Conservation (phyloP, 148 eudicot genomes). For the Vaccinium macrocarpon region DNA sequence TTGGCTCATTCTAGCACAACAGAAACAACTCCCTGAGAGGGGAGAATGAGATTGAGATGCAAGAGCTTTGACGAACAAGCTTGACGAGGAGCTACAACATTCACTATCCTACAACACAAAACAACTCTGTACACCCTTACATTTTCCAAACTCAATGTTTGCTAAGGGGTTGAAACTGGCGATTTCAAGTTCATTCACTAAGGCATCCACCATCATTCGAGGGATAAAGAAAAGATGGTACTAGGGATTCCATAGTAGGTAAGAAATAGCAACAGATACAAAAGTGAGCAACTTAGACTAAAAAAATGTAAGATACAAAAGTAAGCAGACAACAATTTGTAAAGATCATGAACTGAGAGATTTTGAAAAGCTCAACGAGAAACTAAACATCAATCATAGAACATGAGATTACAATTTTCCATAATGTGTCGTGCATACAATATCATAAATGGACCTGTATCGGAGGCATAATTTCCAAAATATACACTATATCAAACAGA, state of each 20-base stretch:
- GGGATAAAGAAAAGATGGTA: background rate
- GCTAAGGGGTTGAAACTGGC: too few species aligned
- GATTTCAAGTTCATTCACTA: too few species aligned
- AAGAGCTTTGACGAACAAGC: too few species aligned
- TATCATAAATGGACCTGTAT: background rate
- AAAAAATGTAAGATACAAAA: too few species aligned
- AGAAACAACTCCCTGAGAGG: too few species aligned
- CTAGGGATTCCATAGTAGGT: background rate
- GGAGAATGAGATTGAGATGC: too few species aligned
- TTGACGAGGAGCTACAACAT: too few species aligned
- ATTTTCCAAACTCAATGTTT: too few species aligned
- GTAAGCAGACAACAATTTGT: background rate
- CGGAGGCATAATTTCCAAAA: background rate
- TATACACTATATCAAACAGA: too few species aligned
- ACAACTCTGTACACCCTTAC: too few species aligned
- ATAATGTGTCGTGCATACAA: background rate
- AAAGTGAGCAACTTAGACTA: background rate
- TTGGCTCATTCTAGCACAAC: too few species aligned
- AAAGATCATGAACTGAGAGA: background rate
- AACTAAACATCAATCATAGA: background rate
- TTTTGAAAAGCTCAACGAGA: background rate
- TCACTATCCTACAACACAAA: too few species aligned
- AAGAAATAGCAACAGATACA: background rate
- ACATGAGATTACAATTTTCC: background rate
- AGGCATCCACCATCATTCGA: background rate